Evolutionary conservation across 768 basidiomycete genomes (phyloP), one percentile per base, ranked within the genome.

Genomic region (Trametopsis cervina): DNA sequence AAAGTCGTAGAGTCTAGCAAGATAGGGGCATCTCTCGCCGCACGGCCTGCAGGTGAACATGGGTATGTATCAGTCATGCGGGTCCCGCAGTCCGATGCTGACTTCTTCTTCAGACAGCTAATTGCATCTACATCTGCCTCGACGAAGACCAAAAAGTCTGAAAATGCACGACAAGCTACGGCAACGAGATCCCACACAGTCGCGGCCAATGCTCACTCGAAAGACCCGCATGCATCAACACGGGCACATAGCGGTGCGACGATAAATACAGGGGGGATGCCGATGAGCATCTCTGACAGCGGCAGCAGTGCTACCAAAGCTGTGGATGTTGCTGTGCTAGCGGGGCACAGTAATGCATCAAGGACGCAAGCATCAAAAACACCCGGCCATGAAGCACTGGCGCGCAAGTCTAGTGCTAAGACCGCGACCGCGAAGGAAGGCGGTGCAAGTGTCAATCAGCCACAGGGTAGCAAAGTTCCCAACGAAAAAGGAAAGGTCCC

Each of bases 81-180:
- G n/a, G n/a, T n/a, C n/a, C n/a, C n/a, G n/a, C n/a, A n/a, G n/a
- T n/a, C n/a, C n/a, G n/a, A n/a, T n/a, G n/a, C n/a, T n/a, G n/a
- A n/a, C n/a, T n/a, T n/a, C n/a, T n/a, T n/a, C n/a, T n/a, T n/a
- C n/a, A n/a, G n/a, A n/a, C n/a, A n/a, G n/a, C n/a, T n/a, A n/a
- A n/a, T n/a, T n/a, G n/a, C n/a, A n/a, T n/a, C n/a, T n/a, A n/a
- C n/a, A n/a, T n/a, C n/a, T n/a, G n/a, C n/a, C n/a, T n/a, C 27
- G 80, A 80, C 23, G 77, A 73, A 4, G 84, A 87, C 60, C 70
- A 74, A 69, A 67, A 59, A 21, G n/a, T n/a, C n/a, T n/a, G n/a
- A n/a, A n/a, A n/a, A n/a, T n/a, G n/a, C n/a, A n/a, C n/a, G n/a
- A n/a, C n/a, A n/a, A n/a, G n/a, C n/a, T n/a, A n/a, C n/a, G n/a